phyloP scores from a whole-genome alignment of 495 filamentous ascomycete genomes.

The Penicillium chermesinum region DNA sequence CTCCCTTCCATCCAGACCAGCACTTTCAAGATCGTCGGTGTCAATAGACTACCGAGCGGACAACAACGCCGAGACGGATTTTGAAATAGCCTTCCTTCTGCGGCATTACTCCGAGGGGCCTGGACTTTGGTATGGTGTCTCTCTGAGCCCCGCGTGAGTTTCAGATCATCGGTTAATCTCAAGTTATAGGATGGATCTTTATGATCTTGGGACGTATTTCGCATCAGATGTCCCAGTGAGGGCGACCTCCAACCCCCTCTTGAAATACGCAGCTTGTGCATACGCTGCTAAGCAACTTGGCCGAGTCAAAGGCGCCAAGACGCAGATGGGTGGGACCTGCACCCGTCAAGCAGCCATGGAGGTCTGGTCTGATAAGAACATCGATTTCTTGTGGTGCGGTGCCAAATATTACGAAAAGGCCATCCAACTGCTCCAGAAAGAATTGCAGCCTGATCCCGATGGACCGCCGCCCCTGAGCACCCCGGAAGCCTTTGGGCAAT shows the following conservation, averaged over 20 bases:
- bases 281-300: slow-evolving; percentile 59
- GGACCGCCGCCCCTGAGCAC: slow-evolving; percentile 34
- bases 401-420: slow-evolving; percentile 60
- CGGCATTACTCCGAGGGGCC: slow-evolving; percentile 58
- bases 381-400: slow-evolving; percentile 53
- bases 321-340: slow-evolving; percentile 44
- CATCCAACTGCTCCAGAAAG: slow-evolving; percentile 57
- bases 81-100: slow-evolving; percentile 55
- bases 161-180: slow-evolving; percentile 12
- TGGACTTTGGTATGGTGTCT: slow-evolving; percentile 47
- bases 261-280: slow-evolving; percentile 57
- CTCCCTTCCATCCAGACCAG: slow-evolving; percentile 26
- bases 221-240: slow-evolving; percentile 54
- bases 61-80: slow-evolving; percentile 41
- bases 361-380: slow-evolving; percentile 41
- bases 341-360: slow-evolving; percentile 49
- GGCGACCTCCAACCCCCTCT: slow-evolving; percentile 50
- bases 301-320: slow-evolving; percentile 47
- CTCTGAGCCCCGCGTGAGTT: neutral
- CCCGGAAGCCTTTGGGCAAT: slow-evolving; percentile 32
- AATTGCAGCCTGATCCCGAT: slow-evolving; percentile 44
- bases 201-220: slow-evolving; percentile 57
- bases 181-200: slow-evolving; percentile 60
- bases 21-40: slow-evolving; percentile 11
- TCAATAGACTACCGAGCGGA: slow-evolving; percentile 18